phyloP scores from a whole-genome alignment of 352 stramenopile genomes.

The Phytophthora kernoviae region DNA sequence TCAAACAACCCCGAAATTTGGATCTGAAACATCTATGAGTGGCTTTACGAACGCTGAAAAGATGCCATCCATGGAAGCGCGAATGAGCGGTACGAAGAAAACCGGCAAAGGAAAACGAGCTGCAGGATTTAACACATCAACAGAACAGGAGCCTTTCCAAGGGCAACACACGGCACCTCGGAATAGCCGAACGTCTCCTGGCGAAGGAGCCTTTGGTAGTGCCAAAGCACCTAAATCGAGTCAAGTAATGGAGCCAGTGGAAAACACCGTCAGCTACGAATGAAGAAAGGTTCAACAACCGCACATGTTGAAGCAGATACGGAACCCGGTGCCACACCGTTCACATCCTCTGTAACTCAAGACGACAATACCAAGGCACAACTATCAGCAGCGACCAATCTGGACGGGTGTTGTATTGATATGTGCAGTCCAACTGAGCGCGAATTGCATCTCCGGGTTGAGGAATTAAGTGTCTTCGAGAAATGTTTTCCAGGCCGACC shows the following conservation, averaged over 20 bases:
- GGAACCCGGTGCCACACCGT: conserved; percentile 7
- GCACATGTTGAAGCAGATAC: conserved; percentile 24
- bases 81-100: conserved; percentile 38
- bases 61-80: conserved; percentile 31
- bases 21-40: conserved; percentile 19
- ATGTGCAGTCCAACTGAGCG: conserved; percentile 86
- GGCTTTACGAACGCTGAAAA: conserved; percentile 22
- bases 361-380: conserved; percentile 56
- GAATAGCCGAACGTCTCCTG: conserved; percentile 6
- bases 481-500: conserved; percentile 72
- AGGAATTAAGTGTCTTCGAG: conserved; percentile 88
- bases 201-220: conserved; percentile 8
- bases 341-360: not conserved
- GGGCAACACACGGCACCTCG: conserved; percentile 16
- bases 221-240: conserved; percentile 14
- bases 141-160: conserved; percentile 16
- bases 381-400: conserved; percentile 61
- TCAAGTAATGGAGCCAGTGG: conserved; percentile 20
- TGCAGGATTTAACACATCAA: conserved; percentile 14
- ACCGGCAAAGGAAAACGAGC: conserved; percentile 24
- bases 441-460: conserved; percentile 84
- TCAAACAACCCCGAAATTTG: conserved; percentile 20
- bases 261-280: conserved; percentile 26
- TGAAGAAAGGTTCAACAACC: conserved; percentile 34
- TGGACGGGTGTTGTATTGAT: conserved; percentile 80